Evolutionary conservation across 208 protist species (phyloP), one percentile per base, ranked within the genome.

Genomic region (Porcisia hertigi): DNA sequence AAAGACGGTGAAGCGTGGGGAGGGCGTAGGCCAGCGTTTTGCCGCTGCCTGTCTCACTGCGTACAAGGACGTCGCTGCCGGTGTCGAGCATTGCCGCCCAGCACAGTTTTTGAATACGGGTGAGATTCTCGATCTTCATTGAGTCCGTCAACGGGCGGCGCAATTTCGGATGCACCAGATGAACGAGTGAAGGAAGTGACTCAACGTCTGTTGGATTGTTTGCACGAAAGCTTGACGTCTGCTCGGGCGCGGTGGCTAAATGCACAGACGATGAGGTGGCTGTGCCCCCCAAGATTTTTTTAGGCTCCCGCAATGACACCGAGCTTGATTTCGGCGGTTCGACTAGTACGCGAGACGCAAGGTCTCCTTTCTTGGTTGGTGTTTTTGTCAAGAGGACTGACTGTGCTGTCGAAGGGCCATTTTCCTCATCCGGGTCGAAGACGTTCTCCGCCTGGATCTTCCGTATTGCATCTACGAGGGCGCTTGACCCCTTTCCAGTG

Each of bases 21-120:
- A 98, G 76, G 43, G 91, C 86, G 79, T 98, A 98, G 36, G 95
- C 94, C 7, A 98, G 88, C 18, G 97, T 98, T 79, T 98, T 99
- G 62, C 97, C 97, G 74, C 88, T 96, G 52, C 97, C 97, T 30
- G 97, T 92, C 75, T 92, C 88, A 72, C 88, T 99, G 45, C 97
- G 86, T 30, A 97, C 87, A 25, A 97, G 85, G 6, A 91, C 96
- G 74, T 98, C 86, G 57, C 93, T 55, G 71, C 96, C 90, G 69
- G 75, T 77, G 54, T 92, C 88, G 60, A 86, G 69, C 71, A 98
- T 84, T 12, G 92, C 90, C n/a, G 84, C 59, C 72, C 98, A 98
- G 80, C 99, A 98, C 14, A 97, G 82, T 66, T 88, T 80, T 82
- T 99, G 98, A 76, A 99, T 99, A 16, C 84, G 78, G 43, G 98